Evolutionary conservation across 495 filamentous ascomycete genomes (phyloP), one percentile per base, ranked within the genome.

Genomic region (Aspergillus bertholletiae): DNA sequence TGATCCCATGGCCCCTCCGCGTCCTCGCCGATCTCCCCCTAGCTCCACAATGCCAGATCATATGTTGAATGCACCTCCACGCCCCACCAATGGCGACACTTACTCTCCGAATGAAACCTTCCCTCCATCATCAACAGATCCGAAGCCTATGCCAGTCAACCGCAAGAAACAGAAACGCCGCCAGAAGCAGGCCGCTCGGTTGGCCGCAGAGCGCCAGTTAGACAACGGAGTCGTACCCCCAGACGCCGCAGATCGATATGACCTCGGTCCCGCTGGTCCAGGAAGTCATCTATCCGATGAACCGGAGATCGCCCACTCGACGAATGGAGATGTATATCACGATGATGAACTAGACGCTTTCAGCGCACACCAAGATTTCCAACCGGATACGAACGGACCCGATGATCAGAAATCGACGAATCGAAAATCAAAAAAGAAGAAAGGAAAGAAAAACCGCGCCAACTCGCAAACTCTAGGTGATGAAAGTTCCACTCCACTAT

Each of bases 111-210:
- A 55, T 57, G 62, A 64, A 32, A 63, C 57, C 62, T 63, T 54
- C 58, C 62, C 56, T 48, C 63, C 53, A 45, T 53, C 66, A 7
- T 50, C 53, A 18, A 46, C 63, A 51, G 70, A 66, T 49, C 51
- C 58, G n/a, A 72, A 64, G 51, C 58, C 73, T 5, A 56, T 64
- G 28, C 68, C 78, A 4, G 88, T 93, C 39, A 96, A 96, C 71
- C 84, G 88, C 64, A 96, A 96, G 74, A 96, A 96, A 71, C 88
- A 92, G 68, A 96, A 96, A 71, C 82, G 88, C 27, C 84, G 88
- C 57, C 78, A 85, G 53, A 93, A 92, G 62, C 76, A 83, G 69
- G 88, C 88, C 45, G 88, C 88, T 37, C 82, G 87, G 17, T 80
- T 86, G 53, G 87, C 84, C 30, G 85, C 84, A 49, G 83, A 76